Percentiles rank a stretch among this genome's conserved stretches.
These are phyloP conservation scores for Claviceps maximensis DNA, from an alignment of 2,329 filamentous ascomycete species.

Conservation along the genomic window DNA sequence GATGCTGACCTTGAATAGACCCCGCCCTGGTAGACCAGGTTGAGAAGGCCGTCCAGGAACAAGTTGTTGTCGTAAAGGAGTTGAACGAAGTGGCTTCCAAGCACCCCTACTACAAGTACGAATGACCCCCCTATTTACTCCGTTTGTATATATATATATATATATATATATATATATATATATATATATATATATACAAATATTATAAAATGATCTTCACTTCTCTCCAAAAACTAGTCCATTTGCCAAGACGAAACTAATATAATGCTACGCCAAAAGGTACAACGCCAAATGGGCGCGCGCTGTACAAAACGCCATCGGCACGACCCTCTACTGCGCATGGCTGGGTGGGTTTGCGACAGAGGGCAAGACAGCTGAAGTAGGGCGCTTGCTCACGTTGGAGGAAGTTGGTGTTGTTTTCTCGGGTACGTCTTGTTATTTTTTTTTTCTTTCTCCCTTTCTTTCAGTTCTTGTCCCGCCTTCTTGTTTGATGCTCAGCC, in stretches of 20 bases:
- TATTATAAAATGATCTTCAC: no score
- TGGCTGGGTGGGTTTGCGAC: constrained; percentile 65
- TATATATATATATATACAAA: neutral
- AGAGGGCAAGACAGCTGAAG: constrained; percentile 30
- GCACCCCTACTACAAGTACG: constrained; percentile 90
- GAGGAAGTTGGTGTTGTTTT: constrained; percentile 75
- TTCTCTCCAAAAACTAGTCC: neutral
- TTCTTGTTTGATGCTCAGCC: neutral
- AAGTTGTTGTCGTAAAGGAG: constrained; percentile 56
- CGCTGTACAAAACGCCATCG: constrained; percentile 66
- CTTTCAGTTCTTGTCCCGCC: neutral
- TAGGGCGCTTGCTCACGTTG: constrained; percentile 64
- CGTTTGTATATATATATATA: neutral
- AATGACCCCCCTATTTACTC: neutral
- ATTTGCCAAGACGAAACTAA: neutral
- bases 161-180: neutral
- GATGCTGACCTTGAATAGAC: constrained; percentile 28
- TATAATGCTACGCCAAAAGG: constrained; percentile 28
- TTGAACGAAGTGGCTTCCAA: constrained; percentile 63
- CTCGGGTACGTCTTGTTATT: constrained; percentile 39
- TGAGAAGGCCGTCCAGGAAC: constrained; percentile 56
- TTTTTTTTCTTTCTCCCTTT: neutral
- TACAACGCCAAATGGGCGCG: constrained; percentile 80
- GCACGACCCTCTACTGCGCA: constrained; percentile 42
- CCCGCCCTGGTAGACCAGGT: constrained; percentile 55